These are phyloP conservation scores for Staphylotrichum longicolle DNA, from an alignment of 495 filamentous ascomycete species.

Conservation along the genomic window DNA sequence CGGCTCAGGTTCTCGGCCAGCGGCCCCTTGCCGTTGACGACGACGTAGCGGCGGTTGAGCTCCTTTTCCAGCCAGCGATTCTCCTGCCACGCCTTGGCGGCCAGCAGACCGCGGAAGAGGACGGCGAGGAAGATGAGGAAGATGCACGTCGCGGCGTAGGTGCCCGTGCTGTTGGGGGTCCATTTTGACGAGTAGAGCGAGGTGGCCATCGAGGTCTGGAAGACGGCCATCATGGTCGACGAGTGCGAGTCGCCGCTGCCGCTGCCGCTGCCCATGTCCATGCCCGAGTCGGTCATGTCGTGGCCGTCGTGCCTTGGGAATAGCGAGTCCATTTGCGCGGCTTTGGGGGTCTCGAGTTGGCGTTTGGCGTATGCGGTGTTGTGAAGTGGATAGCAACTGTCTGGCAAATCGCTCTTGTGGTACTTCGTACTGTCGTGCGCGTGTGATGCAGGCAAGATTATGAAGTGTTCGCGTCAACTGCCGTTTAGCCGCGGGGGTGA, in stretches of 20 bases:
- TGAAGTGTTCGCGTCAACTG: neutral
- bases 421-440: neutral
- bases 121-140: conserved; percentile 75
- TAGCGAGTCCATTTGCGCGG: conserved; percentile 2
- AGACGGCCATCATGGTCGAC: conserved; percentile 53
- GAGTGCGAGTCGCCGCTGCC: conserved; percentile 24
- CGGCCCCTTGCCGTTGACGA: conserved; percentile 61
- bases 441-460: too few relatives aligned
- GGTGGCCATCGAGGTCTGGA: conserved; percentile 63
- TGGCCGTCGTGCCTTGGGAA: conserved; percentile 18
- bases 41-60: conserved; percentile 69
- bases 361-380: neutral
- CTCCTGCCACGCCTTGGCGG: conserved; percentile 58
- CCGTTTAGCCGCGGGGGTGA: conserved; percentile 12
- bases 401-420: too few relatives aligned
- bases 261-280: conserved; percentile 23
- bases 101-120: conserved; percentile 65
- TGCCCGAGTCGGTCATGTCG: conserved; percentile 5
- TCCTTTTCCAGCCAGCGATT: conserved; percentile 58
- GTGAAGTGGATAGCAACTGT: neutral
- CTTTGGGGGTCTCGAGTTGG: neutral
- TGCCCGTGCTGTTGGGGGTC: conserved; percentile 64
- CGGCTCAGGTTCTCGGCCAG: conserved; percentile 53
- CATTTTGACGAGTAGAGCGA: conserved; percentile 72
- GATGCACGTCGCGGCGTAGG: conserved; percentile 83